Base-by-base conservation (phyloP, 345 rosid genomes). In the Camelina hispida region DNA sequence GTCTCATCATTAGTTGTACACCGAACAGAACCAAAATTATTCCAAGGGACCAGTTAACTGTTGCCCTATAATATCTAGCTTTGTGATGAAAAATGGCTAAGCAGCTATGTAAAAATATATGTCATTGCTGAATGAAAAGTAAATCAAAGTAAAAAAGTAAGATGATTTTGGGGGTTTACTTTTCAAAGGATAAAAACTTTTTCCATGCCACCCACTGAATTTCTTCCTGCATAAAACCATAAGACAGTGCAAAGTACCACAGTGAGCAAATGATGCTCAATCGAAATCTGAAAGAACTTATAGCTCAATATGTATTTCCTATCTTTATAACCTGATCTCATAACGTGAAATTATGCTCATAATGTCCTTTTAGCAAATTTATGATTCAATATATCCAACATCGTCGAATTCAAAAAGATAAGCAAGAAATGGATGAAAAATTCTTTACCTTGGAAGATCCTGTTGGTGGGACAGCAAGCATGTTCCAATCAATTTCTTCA, bases 151-250 rank as follows among this genome's bases (percentile, higher is more conserved):
- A 53, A 69, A 32, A 30, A 35, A 11, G 30, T 9, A 76, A 7
- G 30, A 35, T 22, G 13, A 47, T 16, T 53, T 78, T 51, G 17
- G 57, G 35, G 63, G 51, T 85, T 83, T 88, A 94, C 97, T 85
- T 94, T 77, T 94, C 98, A 83, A 91, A 94, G 62, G 88, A 86
- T 69, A 91, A 74, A 74, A 86, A 83, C 83, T 83, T 88, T 85
- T 90, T 91, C 98, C 98, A 94, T 47, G 93, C 93, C 82, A 89
- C 80, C 98, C 97, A 94, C 62, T 91, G 98, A 69, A 71, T 67
- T 78, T 94, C 97, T 80, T 94, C 98, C 98, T 91, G 88, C 62
- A 70, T 30, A 77, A 74, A 38, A 72, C 53, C 23, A 77, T 35
- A 64, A 59, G 40, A 54, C 15, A 12, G 50, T 30, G 34, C 50